Conservation (phyloP, 148 eudicot species). For the Vaccinium darrowii region DNA sequence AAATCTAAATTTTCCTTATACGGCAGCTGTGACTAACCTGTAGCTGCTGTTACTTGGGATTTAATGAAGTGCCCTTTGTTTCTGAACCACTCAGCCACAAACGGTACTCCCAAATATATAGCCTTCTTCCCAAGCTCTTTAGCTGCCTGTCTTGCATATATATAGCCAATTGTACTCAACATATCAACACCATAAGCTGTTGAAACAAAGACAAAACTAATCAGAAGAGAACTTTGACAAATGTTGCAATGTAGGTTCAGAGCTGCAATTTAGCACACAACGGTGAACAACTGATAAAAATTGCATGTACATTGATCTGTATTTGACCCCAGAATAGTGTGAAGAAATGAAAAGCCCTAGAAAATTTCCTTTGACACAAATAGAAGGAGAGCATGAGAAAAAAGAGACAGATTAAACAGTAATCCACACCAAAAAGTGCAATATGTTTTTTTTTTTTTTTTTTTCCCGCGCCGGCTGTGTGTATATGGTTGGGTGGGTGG, state of each 20-base stretch:
- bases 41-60: conserved; percentile 98
- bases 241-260: conserved; percentile 2
- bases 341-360: not conserved
- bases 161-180: conserved; percentile 95
- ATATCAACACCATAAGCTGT: conserved; percentile 98
- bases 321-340: not conserved
- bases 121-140: conserved; percentile 98
- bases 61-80: conserved; percentile 95
- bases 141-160: conserved; percentile 92
- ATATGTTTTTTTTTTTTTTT: not conserved
- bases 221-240: conserved; percentile 18
- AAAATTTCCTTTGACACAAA: not conserved
- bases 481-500: no score
- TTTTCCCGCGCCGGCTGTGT: no score
- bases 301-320: not conserved
- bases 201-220: conserved; percentile 22
- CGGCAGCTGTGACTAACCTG: conserved; percentile 48
- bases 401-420: not conserved
- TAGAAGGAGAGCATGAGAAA: not conserved
- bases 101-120: conserved; percentile 83
- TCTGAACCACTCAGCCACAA: conserved; percentile 98
- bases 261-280: not conserved
- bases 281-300: not conserved
- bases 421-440: not conserved
- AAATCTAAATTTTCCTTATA: not conserved